Base-by-base conservation (phyloP, 306 rosid species). In the Trifolium dubium region DNA sequence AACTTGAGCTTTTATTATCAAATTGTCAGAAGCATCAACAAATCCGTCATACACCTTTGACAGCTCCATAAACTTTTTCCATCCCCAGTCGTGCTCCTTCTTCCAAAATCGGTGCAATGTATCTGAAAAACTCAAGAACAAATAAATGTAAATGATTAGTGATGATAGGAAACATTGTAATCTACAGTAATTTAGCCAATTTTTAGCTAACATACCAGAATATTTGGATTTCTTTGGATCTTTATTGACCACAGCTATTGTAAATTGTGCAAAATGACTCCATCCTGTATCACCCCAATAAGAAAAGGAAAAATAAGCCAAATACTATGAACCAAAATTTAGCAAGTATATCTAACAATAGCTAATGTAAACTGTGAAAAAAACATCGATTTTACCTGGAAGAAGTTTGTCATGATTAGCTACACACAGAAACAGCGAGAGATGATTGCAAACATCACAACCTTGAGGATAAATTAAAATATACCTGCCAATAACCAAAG, bases 11-110 rank as follows among this genome's bases (percentile, higher is more conserved):
- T 90, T 95, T 81, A 95, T 95, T 82, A 92, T 90, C 71, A 95
- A 89, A 62, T 88, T 88, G 86, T 95, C 99, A 34, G 96, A 90
- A 60, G 92, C 43, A 58, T 95, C 99, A 80, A 95, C 90, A 84
- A 95, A 95, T 66, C 99, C 99, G 61, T 95, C 99, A 69, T 85
- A 79, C 68, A 95, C 98, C 89, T 95, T 92, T 14, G 99, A 86
- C 68, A 90, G 88, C 88, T 95, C 99, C 99, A 92, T 95, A 77
- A 95, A 95, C 79, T 95, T 95, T 76, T 95, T 95, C 99, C 99
- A 95, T 62, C 99, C 99, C 99, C 99, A 95, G 79, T 95, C 99
- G 74, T 95, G 99, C 82, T 95, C 99, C 86, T 95, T 95, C 93
- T 95, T 95, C 98, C 99, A 95, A 81, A 95, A 95, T 30, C 99